Percentiles rank a stretch among this genome's conserved stretches.
phyloP scores from a whole-genome alignment of 75 land plant genomes.

The Cunninghamia lanceolata region DNA sequence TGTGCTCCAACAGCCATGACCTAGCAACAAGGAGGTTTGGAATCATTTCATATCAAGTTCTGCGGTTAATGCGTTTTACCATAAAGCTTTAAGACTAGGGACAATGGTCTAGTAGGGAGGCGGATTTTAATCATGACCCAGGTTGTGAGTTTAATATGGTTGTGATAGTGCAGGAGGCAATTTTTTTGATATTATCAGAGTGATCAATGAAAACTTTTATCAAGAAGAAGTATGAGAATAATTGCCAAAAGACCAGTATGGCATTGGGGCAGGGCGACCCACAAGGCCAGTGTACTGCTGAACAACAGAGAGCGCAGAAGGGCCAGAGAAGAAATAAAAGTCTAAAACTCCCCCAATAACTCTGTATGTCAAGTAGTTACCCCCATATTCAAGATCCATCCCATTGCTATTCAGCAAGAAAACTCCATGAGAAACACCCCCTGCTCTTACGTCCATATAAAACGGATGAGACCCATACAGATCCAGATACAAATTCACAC shows the following conservation, averaged over 20 bases:
- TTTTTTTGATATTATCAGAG: not conserved
- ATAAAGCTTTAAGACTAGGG: no score
- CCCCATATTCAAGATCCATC: constrained; percentile 80
- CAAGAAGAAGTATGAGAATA: not conserved
- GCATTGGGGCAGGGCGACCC: constrained; percentile 90
- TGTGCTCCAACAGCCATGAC: no score
- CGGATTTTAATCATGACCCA: no score
- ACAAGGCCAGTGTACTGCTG: constrained; percentile 78
- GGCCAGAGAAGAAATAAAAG: constrained; percentile 87
- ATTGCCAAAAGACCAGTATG: constrained; percentile 90
- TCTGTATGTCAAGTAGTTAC: constrained; percentile 66
- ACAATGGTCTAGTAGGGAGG: no score
- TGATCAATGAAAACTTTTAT: not conserved
- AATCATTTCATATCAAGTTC: no score
- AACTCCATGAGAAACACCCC: constrained; percentile 62
- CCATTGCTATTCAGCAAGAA: constrained; percentile 91
- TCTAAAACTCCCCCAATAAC: constrained; percentile 86
- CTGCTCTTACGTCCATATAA: constrained; percentile 35
- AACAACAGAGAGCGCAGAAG: constrained; percentile 71
- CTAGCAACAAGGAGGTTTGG: no score
- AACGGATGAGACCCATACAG: constrained; percentile 62
- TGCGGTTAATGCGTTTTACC: no score
- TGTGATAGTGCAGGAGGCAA: not conserved
- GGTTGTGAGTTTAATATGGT: not conserved
- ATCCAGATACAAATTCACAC: constrained; percentile 50